Conservation (phyloP, 768 basidiomycete genomes). For the Suillus subaureus region DNA sequence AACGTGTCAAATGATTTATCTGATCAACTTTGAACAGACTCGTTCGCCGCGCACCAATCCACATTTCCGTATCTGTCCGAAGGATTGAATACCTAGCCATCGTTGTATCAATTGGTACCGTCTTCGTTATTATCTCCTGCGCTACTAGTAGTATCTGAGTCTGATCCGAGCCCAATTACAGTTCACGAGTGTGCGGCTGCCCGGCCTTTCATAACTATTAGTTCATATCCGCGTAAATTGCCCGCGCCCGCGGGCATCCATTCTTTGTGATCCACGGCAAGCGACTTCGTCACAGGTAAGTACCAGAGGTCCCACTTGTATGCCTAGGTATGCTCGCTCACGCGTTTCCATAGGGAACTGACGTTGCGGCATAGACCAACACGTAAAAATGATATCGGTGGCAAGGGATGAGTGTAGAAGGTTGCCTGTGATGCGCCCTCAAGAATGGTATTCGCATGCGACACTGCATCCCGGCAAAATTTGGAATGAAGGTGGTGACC, state of each 20-base stretch:
- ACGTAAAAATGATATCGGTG: conserved; percentile 10
- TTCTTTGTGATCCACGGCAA: conserved; percentile 24
- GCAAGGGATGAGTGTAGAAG: background rate
- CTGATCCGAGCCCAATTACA: conserved; percentile 2
- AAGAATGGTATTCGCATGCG: conserved; percentile 4
- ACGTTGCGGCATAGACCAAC: conserved; percentile 16
- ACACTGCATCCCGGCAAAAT: background rate
- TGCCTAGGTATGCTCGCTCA: conserved; percentile 17
- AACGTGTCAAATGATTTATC: conserved; percentile 6
- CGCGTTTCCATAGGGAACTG: conserved; percentile 27
- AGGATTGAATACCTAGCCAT: background rate
- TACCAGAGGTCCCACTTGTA: conserved; percentile 18
- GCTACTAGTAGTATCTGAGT: background rate
- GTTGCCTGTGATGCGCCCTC: background rate
- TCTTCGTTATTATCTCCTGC: background rate
- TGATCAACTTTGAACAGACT: background rate
- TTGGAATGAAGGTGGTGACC: background rate
- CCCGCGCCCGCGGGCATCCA: conserved; percentile 28
- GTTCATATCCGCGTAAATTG: conserved; percentile 35
- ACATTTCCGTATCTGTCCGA: conserved; percentile 3
- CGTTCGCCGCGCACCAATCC: conserved; percentile 1
- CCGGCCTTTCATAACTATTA: conserved; percentile 11
- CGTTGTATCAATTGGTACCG: conserved; percentile 1
- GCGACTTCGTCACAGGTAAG: conserved; percentile 30
- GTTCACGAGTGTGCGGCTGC: conserved; percentile 8